A percentile compares a stretch with the other conserved stretches of the same genome.
These are phyloP conservation scores for Sporothrix inflata DNA, from an alignment of 2,329 filamentous ascomycete genomes.

Conservation along the genomic window DNA sequence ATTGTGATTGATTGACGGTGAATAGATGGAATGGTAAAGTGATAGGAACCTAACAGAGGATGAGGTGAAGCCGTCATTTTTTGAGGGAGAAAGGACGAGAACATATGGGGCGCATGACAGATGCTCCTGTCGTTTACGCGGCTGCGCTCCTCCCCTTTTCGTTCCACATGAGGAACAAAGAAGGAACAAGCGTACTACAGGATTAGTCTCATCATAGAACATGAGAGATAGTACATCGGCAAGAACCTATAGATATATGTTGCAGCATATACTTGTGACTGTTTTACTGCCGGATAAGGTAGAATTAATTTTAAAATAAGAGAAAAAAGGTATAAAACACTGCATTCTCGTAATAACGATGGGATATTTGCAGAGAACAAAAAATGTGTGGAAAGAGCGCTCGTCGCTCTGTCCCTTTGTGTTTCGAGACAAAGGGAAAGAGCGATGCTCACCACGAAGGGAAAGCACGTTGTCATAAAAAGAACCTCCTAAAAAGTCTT, in stretches of 20 bases:
- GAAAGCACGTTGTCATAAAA: background rate
- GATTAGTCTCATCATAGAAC: background rate
- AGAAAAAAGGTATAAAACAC: background rate
- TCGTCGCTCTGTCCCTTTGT: background rate
- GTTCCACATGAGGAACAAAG: background rate
- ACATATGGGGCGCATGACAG: background rate
- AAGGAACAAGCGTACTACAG: background rate
- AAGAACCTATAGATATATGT: background rate
- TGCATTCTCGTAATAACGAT: too few relatives aligned
- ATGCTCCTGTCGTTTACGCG: background rate
- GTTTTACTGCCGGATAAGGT: background rate
- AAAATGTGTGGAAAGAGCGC: background rate
- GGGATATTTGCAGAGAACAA: background rate
- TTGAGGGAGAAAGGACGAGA: background rate
- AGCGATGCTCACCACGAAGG: background rate
- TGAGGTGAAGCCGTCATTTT: background rate
- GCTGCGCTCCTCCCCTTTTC: background rate
- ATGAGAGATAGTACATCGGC: background rate
- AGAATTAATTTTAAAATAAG: background rate
- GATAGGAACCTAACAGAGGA: background rate
- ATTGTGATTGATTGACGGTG: conserved; percentile 1
- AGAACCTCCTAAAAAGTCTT: background rate
- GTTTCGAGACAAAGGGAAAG: background rate
- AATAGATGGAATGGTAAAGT: background rate
- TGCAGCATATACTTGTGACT: background rate